Conservation (phyloP, 2,329 filamentous ascomycete genomes). For the Fusarium xylarioides region DNA sequence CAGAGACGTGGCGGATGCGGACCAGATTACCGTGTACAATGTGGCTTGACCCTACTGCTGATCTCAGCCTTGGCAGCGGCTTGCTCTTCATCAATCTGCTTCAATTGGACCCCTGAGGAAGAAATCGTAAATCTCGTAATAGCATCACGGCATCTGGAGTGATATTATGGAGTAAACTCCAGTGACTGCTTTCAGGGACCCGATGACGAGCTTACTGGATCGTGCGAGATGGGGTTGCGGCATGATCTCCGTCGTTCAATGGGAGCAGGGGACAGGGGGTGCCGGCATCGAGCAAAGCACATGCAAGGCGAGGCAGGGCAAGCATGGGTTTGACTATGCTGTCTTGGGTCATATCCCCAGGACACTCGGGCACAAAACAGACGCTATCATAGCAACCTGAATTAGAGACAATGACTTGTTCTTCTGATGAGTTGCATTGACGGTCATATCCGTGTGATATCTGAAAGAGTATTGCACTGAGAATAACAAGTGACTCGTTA, state of each 20-base stretch:
- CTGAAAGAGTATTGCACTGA: not conserved
- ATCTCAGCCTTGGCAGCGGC: conserved; percentile 34
- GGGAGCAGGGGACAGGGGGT: conserved; percentile 23
- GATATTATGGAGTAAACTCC: not conserved
- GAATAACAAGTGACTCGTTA: not conserved
- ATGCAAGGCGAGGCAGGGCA: conserved; percentile 2
- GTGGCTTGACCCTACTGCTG: conserved; percentile 29
- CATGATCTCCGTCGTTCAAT: conserved; percentile 23
- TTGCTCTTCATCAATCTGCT: conserved; percentile 1
- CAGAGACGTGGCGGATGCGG: conserved; percentile 7
- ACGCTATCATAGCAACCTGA: not conserved
- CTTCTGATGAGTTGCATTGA: not conserved
- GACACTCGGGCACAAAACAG: conserved; percentile 8
- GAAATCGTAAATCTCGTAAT: not conserved
- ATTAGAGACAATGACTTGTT: not conserved
- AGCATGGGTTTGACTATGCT: conserved; percentile 9
- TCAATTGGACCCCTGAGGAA: not conserved
- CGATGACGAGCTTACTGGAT: conserved; percentile 32
- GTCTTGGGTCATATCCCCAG: conserved; percentile 11
- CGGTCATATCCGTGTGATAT: not conserved
- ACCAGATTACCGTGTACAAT: conserved; percentile 1
- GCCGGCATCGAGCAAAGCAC: conserved; percentile 24
- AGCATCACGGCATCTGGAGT: not conserved
- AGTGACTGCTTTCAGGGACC: conserved; percentile 17
- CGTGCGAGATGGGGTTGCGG: conserved; percentile 13